A percentile compares a stretch with the other conserved stretches of the same genome.
Evolutionary conservation across 441 rosid species (phyloP).

Genomic region (Euphorbia schlechtendalii): DNA sequence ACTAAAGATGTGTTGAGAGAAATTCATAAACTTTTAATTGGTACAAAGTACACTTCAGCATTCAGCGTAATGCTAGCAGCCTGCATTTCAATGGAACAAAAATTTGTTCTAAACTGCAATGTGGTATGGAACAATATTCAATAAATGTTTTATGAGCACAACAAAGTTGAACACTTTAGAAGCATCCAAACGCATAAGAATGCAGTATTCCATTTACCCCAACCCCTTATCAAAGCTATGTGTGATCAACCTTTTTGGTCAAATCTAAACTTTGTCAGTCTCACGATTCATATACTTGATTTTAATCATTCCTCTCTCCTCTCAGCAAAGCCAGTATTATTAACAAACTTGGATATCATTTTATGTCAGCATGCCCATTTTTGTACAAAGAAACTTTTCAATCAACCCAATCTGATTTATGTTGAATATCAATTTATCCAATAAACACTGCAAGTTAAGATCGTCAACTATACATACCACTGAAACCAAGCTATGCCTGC

Average conservation of each 20-base stretch:
- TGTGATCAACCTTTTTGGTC: not conserved
- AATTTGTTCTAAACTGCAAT: not conserved
- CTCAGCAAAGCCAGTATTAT: slow-evolving; percentile 1
- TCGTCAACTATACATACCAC: slow-evolving; percentile 54
- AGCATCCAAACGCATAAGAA: not conserved
- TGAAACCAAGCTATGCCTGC: slow-evolving; percentile 61
- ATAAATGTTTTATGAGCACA: slow-evolving; percentile 1
- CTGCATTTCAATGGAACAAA: not conserved
- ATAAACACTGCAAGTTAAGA: not conserved
- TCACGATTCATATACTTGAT: not conserved
- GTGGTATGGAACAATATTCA: not conserved
- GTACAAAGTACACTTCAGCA: not conserved
- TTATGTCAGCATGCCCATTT: not conserved
- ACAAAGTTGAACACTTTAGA: not conserved
- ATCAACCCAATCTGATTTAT: not conserved
- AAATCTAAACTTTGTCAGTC: not conserved
- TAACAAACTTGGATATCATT: not conserved
- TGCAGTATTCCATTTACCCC: not conserved
- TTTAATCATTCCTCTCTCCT: not conserved
- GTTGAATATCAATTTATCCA: not conserved
- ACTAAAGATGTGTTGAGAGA: not conserved
- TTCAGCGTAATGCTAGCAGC: not conserved
- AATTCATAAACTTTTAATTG: not conserved
- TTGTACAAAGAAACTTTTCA: not conserved
- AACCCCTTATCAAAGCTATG: not conserved